A percentile compares a stretch with the other conserved stretches of the same genome.
phyloP scores from a whole-genome alignment of 208 protist genomes.

The Trypanosoma rangeli region DNA sequence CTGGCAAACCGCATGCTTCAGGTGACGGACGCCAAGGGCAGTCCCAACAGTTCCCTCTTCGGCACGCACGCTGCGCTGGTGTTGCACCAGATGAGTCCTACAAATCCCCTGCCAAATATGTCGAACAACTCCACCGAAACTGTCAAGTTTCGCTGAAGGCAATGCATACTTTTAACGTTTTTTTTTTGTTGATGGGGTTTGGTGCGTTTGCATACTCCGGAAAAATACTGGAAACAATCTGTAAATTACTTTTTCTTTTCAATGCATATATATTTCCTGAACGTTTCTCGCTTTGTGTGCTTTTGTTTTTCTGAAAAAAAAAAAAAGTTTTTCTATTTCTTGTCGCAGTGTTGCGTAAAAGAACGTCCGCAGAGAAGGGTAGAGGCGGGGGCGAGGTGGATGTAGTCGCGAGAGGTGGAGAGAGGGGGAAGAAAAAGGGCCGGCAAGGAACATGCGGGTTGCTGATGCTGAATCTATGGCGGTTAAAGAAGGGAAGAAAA shows the following conservation, averaged over 20 bases:
- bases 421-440: too few species aligned
- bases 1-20: conserved; percentile 86
- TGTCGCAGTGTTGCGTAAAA: too few species aligned
- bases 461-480: conserved; percentile 2
- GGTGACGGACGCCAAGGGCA: conserved; percentile 90
- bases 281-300: conserved; percentile 23
- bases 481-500: background rate
- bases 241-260: conserved; percentile 26
- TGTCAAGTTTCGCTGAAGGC: conserved; percentile 32
- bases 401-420: too few species aligned
- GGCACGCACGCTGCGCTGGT: conserved; percentile 75
- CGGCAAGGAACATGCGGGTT: background rate
- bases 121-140: conserved; percentile 38
- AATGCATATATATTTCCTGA: conserved; percentile 13
- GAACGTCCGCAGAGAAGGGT: too few species aligned
- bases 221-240: conserved; percentile 1
- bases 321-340: too few species aligned
- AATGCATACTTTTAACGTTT: background rate
- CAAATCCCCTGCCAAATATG: conserved; percentile 83
- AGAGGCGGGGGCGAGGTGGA: too few species aligned
- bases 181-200: background rate
- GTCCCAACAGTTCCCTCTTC: conserved; percentile 81
- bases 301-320: conserved; percentile 23
- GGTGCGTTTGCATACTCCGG: background rate
- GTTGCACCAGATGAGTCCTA: conserved; percentile 82